Evolutionary conservation across 2,329 filamentous ascomycete genomes (phyloP), one percentile per base, ranked within the genome.

Genomic region (Alternaria arbusti): DNA sequence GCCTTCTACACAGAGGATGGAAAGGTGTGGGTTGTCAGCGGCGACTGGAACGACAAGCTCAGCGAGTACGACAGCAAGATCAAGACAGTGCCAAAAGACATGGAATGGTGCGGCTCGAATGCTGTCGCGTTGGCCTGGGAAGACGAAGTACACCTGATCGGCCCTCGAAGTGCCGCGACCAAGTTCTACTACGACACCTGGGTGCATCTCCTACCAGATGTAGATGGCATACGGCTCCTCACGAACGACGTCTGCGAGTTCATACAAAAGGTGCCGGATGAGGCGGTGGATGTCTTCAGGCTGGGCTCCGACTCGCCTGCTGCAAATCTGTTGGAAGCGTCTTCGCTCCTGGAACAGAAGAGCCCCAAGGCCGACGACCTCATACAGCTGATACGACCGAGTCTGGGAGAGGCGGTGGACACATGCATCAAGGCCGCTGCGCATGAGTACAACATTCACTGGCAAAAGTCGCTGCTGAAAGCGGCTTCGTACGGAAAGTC

Each of bases 401-500:
- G 91, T 71, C 86, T 99, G 3, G 93, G 93, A 3, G 94, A 97
- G 77, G 96, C 96, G 3, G 95, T 99, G 1, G 94, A 97, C 78
- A 91, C 90, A 0, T 99, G 96, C 77, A 92, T 99, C 64, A 93
- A 92, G 77, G 96, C 96, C 40, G 94, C 96, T 8, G 96, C 95
- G 2, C 90, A 97, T 63, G 96, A 99, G 79, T 97, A 94, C 77
- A 93, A 90, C 72, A 85, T 91, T 2, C 89, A 95, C 75, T 97
- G 94, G 93, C 96, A 99, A 77, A 99, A 98, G 78, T 89, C 96
- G 71, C 85, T 99, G 1, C 85, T 99, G n/a, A 96, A 96, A 78
- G 96, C 96, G 6, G 96, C 96, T 0, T 98, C 95, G 0, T 98
- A 97, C 78, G 96, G 96, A 65, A 99, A 99, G 79, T 98, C 96